Evolutionary conservation across 1,284 basidiomycete species (phyloP), one percentile per base, ranked within the genome.

Genomic region (Rhodotorula sp.): DNA sequence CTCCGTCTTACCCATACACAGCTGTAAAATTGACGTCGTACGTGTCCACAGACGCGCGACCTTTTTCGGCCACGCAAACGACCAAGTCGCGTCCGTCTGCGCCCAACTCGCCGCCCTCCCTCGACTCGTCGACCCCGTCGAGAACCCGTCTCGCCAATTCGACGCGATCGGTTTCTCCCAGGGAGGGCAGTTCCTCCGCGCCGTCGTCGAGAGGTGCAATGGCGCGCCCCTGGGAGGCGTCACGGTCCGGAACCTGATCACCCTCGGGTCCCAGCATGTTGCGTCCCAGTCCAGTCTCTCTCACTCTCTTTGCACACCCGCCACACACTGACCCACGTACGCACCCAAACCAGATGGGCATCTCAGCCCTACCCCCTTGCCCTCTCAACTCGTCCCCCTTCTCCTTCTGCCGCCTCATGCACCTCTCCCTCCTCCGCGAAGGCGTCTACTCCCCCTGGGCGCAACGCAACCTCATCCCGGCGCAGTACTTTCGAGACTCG

Each of bases 101-200:
- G 83, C 86, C 58, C 90, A 95, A 80, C 83, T 97, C 5, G 82
- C 83, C 43, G 83, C 80, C 3, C 85, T 94, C 39, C 85, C 88
- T 0, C 89, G 96, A 78, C 85, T 98, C 14, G 65, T 58, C 34
- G 31, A 67, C 15, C 34, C 47, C 7, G 23, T 43, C 8, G 46
- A 62, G 56, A 67, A 65, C 52, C 68, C 69, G n/a, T 69, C 57
- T 20, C 67, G 61, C 46, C 65, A 74, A 21, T 96, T 95, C 78
- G 92, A 97, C 80, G 94, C 90, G 3, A 90, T 97, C 68, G 94
- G 94, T 0, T 91, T 97, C 81, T 93, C 91, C 1, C 93, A 97
- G 86, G 93, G 91, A 87, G 95, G 96, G 2, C 92, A 97, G 77
- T 95, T 97, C 81, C 85, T 98, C 56, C 87, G 96, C 20, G 93